phyloP scores from a whole-genome alignment of 2,329 filamentous ascomycete species.

The Fusarium paranaense region DNA sequence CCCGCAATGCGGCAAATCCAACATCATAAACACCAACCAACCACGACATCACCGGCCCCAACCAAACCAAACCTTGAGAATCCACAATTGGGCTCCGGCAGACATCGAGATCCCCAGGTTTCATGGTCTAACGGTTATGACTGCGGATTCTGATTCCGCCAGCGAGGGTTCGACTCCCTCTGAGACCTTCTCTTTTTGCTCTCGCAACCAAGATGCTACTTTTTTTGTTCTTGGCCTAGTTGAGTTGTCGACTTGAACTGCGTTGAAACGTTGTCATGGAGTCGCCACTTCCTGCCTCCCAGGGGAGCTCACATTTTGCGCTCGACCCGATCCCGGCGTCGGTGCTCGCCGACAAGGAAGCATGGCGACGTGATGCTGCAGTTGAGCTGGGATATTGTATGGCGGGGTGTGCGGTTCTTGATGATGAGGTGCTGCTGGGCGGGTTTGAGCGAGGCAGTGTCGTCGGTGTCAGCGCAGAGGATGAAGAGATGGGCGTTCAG shows the following conservation, averaged over 20 bases:
- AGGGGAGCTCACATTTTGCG: constrained; percentile 60
- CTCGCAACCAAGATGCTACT: not conserved
- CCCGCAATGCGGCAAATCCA: not conserved
- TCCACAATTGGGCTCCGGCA: not conserved
- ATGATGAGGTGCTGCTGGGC: constrained; percentile 60
- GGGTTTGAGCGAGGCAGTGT: constrained; percentile 64
- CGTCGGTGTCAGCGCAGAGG: constrained; percentile 66
- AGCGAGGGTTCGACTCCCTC: not conserved
- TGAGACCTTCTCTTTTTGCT: not conserved
- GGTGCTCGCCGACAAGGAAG: constrained; percentile 55
- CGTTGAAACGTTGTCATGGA: not conserved
- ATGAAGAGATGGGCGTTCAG: constrained; percentile 59
- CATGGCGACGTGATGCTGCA: constrained; percentile 48
- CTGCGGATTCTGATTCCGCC: not conserved
- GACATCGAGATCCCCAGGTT: not conserved
- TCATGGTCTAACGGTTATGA: constrained; percentile 1
- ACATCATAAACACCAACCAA: not conserved
- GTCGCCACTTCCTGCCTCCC: constrained; percentile 41
- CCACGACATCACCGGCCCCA: not conserved
- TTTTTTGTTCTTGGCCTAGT: not conserved
- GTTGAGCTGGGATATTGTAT: constrained; percentile 46
- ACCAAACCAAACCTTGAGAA: not conserved
- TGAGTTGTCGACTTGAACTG: not conserved
- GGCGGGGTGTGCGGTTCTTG: constrained; percentile 62
- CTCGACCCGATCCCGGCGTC: constrained; percentile 59